Evolutionary conservation across 2,329 filamentous ascomycete genomes (phyloP), one percentile per base, ranked within the genome.

Genomic region (Xylaria arbuscula): DNA sequence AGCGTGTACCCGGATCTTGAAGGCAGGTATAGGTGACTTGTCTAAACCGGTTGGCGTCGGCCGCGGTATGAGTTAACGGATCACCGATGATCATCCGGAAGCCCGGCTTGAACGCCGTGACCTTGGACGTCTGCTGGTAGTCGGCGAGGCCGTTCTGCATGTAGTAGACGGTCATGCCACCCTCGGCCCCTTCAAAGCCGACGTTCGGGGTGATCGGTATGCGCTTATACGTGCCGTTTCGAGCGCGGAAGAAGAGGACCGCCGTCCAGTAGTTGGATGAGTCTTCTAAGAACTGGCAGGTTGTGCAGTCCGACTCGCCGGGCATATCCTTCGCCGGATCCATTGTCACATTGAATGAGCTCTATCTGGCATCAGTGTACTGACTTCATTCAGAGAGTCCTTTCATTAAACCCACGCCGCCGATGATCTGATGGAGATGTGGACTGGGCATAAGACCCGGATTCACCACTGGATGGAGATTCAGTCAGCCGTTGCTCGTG

Each of bases 31-130:
- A 83, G 5, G 81, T 83, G 51, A 83, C 77, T 72, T 83, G 81
- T 36, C 80, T 78, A 72, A 80, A 83, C 40, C 78, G 77, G 48
- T 77, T 74, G 9, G 81, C 77, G 45, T 81, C 62, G 9, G 74
- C 76, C 55, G 76, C 75, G 42, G 74, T 81, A 22, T 78, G 74
- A 36, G 78, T 79, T 24, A 75, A 69, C 15, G 78, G 75, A 55
- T 83, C 78, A 38, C 82, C 83, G 56, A 83, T 76, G 54, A 83
- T 78, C 82, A 83, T 83, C 28, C 82, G 79, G 75, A 84, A 84
- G 1, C 82, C 82, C 69, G 82, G 78, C 72, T 81, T 80, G 73
- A 83, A 83, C 8, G 82, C 82, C 15, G 81, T 83, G 36, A 82
- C 81, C 60, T 81, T 82, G 11, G 77, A 77, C 36, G 78, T 79